Conservation (phyloP, 169 alveolate genomes). For the Cryptosporidium felis region DNA sequence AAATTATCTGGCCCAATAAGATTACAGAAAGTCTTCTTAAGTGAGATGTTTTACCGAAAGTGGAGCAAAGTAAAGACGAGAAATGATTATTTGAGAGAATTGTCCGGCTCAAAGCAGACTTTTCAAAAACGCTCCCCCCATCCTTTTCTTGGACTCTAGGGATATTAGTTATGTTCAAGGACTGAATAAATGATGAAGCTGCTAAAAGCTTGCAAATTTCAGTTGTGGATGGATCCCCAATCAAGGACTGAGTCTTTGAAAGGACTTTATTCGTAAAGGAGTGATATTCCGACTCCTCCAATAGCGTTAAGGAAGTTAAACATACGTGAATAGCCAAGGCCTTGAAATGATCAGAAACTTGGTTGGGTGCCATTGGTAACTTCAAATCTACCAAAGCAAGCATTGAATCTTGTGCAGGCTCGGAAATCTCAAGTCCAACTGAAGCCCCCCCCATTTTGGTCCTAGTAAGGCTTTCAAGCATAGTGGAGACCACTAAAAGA, state of each 20-base stretch:
- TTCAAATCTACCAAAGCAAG: neutral
- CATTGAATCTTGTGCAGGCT: constrained; percentile 13
- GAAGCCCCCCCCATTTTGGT: neutral
- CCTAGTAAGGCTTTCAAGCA: neutral
- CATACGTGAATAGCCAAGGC: constrained; percentile 1
- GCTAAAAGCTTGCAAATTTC: constrained; percentile 2
- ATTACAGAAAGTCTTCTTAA: constrained; percentile 3
- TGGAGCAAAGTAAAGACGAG: neutral
- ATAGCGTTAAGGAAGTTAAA: neutral
- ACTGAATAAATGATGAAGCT: constrained; percentile 3
- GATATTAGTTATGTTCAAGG: neutral
- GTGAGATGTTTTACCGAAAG: constrained; percentile 4
- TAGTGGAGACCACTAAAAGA: neutral
- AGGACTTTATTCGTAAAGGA: constrained; percentile 4
- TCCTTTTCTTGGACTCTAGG: neutral
- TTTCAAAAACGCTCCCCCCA: neutral
- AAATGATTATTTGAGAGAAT: neutral
- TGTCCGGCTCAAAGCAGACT: neutral
- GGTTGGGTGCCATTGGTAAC: constrained; percentile 12
- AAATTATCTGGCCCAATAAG: constrained; percentile 16
- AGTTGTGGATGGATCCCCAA: neutral
- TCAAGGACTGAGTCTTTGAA: constrained; percentile 1
- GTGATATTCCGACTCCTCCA: neutral
- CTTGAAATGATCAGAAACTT: constrained; percentile 28
- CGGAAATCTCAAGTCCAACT: neutral